Evolutionary conservation across 2,329 filamentous ascomycete species (phyloP).

Genomic region (Arthrobotrys musiformis): DNA sequence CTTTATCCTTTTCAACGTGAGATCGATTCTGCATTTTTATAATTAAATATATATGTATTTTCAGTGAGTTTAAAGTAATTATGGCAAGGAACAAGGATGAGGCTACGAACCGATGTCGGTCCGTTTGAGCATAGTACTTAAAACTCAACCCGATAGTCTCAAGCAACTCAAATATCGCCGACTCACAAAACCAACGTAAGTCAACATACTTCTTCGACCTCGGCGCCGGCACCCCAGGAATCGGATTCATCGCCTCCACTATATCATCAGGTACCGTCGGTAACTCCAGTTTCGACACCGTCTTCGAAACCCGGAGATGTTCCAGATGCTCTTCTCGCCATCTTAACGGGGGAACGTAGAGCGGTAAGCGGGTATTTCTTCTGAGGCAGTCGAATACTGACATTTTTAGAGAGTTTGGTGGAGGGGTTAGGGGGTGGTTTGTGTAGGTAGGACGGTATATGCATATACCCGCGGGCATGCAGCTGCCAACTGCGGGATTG

Average conservation of each 20-base stretch:
- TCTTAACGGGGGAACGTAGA: not conserved
- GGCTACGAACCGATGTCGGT: not conserved
- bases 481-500: not conserved
- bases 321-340: constrained; percentile 23
- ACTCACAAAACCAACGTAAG: constrained; percentile 2
- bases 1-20: not conserved
- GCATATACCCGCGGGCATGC: not conserved
- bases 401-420: not conserved
- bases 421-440: not conserved
- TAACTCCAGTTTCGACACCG: not conserved
- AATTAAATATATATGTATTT: not conserved
- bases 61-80: no score
- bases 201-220: constrained; percentile 3
- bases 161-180: not conserved
- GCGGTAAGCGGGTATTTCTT: not conserved
- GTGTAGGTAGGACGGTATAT: not conserved
- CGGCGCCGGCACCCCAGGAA: not conserved
- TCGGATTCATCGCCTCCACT: not conserved
- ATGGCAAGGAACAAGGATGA: not conserved
- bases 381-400: constrained; percentile 13
- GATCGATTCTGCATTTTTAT: not conserved
- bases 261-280: not conserved
- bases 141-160: not conserved
- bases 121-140: not conserved
- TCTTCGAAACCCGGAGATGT: not conserved